These are phyloP conservation scores for Stylosanthes scabra DNA, from an alignment of 331 rosid genomes.

Conservation along the genomic window DNA sequence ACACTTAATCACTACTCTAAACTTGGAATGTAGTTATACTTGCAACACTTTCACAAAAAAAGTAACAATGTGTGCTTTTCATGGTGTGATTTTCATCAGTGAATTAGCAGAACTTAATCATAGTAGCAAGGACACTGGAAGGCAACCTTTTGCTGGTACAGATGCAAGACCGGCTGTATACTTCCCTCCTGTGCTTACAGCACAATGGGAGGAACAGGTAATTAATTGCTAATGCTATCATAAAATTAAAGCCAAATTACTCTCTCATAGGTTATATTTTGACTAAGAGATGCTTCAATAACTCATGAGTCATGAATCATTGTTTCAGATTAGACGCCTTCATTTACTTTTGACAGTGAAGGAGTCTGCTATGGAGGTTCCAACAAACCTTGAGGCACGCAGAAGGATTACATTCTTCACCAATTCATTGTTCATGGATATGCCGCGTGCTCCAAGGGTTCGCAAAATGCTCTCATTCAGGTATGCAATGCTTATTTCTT, in stretches of 20 bases:
- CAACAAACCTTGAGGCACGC: constrained; percentile 98
- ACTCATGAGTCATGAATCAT: constrained; percentile 11
- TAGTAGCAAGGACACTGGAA: constrained; percentile 81
- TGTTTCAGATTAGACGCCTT: constrained; percentile 86
- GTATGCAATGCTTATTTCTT: constrained; percentile 43
- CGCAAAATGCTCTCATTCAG: constrained; percentile 98
- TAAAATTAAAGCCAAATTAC: not conserved
- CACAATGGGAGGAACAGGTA: constrained; percentile 97
- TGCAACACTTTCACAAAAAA: not conserved
- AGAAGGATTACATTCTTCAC: constrained; percentile 94
- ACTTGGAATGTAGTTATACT: constrained; percentile 25
- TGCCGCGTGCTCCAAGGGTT: constrained; percentile 98
- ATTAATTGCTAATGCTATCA: constrained; percentile 9
- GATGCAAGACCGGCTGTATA: constrained; percentile 76
- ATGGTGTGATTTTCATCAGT: constrained; percentile 50
- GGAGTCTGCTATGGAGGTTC: constrained; percentile 91
- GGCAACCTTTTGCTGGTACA: constrained; percentile 95
- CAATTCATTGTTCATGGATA: constrained; percentile 96
- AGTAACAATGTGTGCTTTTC: constrained; percentile 20
- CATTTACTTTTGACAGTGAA: constrained; percentile 81
- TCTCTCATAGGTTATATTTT: constrained; percentile 16
- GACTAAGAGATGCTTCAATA: constrained; percentile 19
- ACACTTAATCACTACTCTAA: constrained; percentile 18
- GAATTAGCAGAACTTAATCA: constrained; percentile 90
- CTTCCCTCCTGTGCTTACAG: constrained; percentile 82